phyloP scores from a whole-genome alignment of 2,329 filamentous ascomycete genomes.

The Tolypocladium amazonense region DNA sequence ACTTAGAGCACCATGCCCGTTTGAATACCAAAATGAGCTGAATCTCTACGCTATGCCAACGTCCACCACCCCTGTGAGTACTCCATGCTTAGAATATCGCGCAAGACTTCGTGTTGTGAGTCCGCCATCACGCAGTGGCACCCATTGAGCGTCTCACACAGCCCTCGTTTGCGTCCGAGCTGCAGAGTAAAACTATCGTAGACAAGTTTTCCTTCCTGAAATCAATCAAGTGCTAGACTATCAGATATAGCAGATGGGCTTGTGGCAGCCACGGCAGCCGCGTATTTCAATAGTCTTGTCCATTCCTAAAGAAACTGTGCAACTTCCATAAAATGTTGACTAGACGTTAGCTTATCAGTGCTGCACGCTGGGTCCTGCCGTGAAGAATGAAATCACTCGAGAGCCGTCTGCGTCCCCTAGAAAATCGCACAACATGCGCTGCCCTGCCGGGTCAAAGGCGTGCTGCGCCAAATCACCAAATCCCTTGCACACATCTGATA shows the following conservation, averaged over 20 bases:
- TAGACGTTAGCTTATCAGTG: background rate
- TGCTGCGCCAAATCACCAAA: conserved; percentile 16
- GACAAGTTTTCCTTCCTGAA: background rate
- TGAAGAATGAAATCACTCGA: conserved; percentile 19
- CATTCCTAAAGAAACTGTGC: background rate
- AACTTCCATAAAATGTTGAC: background rate
- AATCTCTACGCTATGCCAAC: too few species aligned
- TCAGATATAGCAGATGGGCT: too few species aligned
- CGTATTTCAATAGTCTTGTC: background rate
- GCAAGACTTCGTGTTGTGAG: background rate
- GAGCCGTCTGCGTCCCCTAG: conserved; percentile 18
- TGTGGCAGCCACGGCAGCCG: background rate
- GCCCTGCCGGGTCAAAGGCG: conserved; percentile 7
- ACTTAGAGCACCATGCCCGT: too few species aligned
- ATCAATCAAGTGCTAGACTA: too few species aligned
- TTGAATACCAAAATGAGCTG: too few species aligned
- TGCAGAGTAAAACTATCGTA: background rate
- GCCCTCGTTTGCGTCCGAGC: background rate
- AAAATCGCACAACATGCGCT: conserved; percentile 11
- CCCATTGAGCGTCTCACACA: background rate
- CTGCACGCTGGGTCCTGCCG: conserved; percentile 7
- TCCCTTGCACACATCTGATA: conserved; percentile 16
- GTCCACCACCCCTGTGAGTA: too few species aligned
- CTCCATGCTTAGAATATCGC: background rate
- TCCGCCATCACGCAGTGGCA: background rate